Percentiles rank a stretch among this genome's conserved stretches.
Evolutionary conservation across 2,329 filamentous ascomycete genomes (phyloP).

Genomic region (Aspergillus fumigatiaffinis): DNA sequence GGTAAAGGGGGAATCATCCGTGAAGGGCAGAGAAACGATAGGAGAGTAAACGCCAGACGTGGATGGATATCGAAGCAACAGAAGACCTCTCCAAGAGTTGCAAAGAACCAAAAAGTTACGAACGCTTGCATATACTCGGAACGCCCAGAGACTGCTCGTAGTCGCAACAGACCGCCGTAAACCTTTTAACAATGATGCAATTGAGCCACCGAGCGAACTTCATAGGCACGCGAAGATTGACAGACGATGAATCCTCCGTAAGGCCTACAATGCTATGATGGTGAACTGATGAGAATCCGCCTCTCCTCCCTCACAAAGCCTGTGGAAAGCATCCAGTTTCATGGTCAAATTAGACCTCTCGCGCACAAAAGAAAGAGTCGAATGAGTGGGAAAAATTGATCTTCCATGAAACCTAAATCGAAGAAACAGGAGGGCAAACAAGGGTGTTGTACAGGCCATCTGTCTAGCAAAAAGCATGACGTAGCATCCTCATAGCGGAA

Average conservation of each 20-base stretch:
- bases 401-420: constrained; percentile 17
- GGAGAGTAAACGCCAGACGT: constrained; percentile 9
- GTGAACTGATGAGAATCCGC: constrained; percentile 1
- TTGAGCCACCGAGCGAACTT: constrained; percentile 16
- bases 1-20: constrained; percentile 31
- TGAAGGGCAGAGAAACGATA: constrained; percentile 8
- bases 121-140: constrained; percentile 7
- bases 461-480: constrained; percentile 31
- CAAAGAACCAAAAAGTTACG: constrained; percentile 9
- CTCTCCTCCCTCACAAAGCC: constrained; percentile 1
- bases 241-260: constrained; percentile 13
- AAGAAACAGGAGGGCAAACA: constrained; percentile 18
- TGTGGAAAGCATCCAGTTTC: constrained; percentile 6
- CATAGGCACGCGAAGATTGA: constrained; percentile 11
- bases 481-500: constrained; percentile 31
- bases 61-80: constrained; percentile 5
- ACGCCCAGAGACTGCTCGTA: constrained; percentile 7
- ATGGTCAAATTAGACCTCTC: constrained; percentile 7
- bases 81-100: constrained; percentile 1
- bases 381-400: constrained; percentile 14
- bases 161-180: constrained; percentile 6
- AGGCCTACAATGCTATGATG: constrained; percentile 20
- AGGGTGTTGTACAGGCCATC: constrained; percentile 35
- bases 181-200: constrained; percentile 5
- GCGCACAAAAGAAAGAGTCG: constrained; percentile 6